Percentiles rank a stretch among this genome's conserved stretches.
phyloP scores from a whole-genome alignment of 2,329 filamentous ascomycete species.

The Meredithiella fracta region DNA sequence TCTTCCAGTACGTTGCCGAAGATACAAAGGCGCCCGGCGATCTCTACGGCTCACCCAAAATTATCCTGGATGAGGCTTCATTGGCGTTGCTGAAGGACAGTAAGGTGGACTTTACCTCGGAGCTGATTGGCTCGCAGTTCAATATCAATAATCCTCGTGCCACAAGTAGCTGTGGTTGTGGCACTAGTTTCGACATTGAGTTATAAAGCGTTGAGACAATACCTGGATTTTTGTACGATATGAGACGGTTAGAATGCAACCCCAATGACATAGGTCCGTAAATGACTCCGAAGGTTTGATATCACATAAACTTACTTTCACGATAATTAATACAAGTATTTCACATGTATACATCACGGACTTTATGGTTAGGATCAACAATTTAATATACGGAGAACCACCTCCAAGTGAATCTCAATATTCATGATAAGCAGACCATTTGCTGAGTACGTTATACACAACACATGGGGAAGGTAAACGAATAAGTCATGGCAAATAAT shows the following conservation, averaged over 20 bases:
- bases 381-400: not conserved
- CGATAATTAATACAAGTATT: not conserved
- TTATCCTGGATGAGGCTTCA: slow-evolving; percentile 77
- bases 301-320: not conserved
- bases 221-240: not conserved
- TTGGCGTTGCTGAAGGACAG: slow-evolving; percentile 81
- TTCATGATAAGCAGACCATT: not conserved
- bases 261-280: too few species aligned
- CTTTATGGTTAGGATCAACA: too few species aligned
- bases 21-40: slow-evolving; percentile 23
- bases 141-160: slow-evolving; percentile 87
- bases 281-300: too few species aligned
- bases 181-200: slow-evolving; percentile 82
- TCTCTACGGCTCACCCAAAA: slow-evolving; percentile 40
- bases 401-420: not conserved
- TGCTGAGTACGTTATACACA: not conserved
- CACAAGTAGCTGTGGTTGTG: slow-evolving; percentile 89
- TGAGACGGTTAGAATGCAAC: not conserved
- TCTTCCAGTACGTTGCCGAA: slow-evolving; percentile 56
- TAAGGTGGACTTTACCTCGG: slow-evolving; percentile 91
- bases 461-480: not conserved
- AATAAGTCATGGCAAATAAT: slow-evolving; percentile 9
- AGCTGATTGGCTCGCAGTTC: slow-evolving; percentile 78
- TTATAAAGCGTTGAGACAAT: not conserved
- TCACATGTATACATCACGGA: too few species aligned